phyloP scores from a whole-genome alignment of 1,284 basidiomycete genomes.

The Austroboletus novae-zelandiae region DNA sequence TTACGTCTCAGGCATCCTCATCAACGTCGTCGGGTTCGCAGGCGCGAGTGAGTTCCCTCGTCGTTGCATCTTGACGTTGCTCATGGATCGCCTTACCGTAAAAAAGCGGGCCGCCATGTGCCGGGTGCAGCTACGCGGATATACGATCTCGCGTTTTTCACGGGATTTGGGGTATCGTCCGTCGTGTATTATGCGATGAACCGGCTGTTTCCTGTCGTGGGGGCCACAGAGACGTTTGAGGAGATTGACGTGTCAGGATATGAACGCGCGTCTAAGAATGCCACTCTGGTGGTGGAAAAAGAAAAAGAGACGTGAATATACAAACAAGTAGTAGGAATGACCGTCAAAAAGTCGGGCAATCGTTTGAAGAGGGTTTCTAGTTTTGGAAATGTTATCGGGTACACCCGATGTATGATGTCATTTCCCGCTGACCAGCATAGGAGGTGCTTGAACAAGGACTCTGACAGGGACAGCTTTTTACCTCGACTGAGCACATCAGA shows the following conservation, averaged over 20 bases:
- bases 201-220: conserved; percentile 56
- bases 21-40: conserved; percentile 78
- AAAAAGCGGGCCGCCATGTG: conserved; percentile 53
- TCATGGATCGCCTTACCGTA: not conserved
- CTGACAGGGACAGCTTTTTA: not conserved
- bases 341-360: not conserved
- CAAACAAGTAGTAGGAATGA: not conserved
- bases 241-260: conserved; percentile 59
- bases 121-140: conserved; percentile 65
- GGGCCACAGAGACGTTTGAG: conserved; percentile 48
- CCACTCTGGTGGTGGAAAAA: not conserved
- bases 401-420: conserved; percentile 32
- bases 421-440: not conserved
- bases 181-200: conserved; percentile 64
- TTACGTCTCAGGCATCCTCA: conserved; percentile 74
- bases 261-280: conserved; percentile 5
- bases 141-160: conserved; percentile 77
- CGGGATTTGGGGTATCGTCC: conserved; percentile 70
- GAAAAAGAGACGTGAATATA: not conserved
- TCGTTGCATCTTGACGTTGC: not conserved
- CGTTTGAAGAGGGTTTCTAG: conserved; percentile 7
- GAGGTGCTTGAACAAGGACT: too few species aligned
- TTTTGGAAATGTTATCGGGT: conserved; percentile 22
- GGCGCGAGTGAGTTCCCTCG: conserved; percentile 50
- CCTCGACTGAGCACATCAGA: conserved; percentile 9